Base-by-base conservation (phyloP, 1,284 basidiomycete genomes). In the Moesziomyces sp. region DNA sequence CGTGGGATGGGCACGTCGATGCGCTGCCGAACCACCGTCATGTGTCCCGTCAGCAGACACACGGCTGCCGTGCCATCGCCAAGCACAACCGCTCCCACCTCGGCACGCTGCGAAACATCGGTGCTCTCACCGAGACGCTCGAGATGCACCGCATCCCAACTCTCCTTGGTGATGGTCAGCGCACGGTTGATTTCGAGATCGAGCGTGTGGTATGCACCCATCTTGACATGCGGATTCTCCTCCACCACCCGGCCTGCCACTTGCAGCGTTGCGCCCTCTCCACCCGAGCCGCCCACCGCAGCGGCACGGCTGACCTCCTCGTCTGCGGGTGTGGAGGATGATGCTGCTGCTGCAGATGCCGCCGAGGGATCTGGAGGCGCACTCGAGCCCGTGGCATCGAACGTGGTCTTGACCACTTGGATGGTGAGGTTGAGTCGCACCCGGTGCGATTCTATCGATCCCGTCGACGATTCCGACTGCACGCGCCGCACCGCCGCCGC, bases 161-260 rank as follows among this genome's bases (percentile, higher is more conserved):
- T 76, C 26, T 88, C 87, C 85, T 99, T 99, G 80, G 92, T 91
- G 74, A 99, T 91, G 45, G 93, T 90, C 59, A 99, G 89, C 80
- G 95, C 91, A n/a, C 95, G 88, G 84, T 97, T 93, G 5, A 90
- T 87, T 84, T 99, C 97, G 46, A 99, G 87, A 81, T 98, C 96
- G 30, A 99, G 87, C 0, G 97, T 99, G 83, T 99, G 97, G 84
- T 90, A 96, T 19, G 96, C 94, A 5, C 96, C 95, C 83, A 98
- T 88, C 84, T 93, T 93, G 59, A 98, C 97, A 83, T 95, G 90
- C 35, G 88, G 88, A 79, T 97, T 98, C 86, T 98, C 96, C 52
- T 89, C 88, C n/a, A 90, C 90, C 19, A 99, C 94, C 65, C 89
- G 89, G 4, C 97, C 97, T 11, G 93, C 89, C 58, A 99, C 90